Evolutionary conservation across 129 eudicot genomes (phyloP).

Genomic region (Apium graveolens): DNA sequence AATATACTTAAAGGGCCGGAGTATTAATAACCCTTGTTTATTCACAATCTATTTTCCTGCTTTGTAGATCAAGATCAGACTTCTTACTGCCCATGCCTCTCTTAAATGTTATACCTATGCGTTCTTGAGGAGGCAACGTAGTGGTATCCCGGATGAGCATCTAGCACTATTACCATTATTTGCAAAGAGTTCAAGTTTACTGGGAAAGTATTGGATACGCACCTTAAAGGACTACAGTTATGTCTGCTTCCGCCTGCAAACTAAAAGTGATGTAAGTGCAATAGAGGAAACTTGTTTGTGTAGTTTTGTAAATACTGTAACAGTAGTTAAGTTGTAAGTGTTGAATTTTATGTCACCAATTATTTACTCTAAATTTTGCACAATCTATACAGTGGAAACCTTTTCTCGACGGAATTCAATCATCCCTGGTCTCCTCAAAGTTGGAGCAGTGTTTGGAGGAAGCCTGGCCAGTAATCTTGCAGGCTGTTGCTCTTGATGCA

Average conservation of each 20-base stretch:
- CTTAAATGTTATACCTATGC: conserved; percentile 89
- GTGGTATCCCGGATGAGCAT: conserved; percentile 70
- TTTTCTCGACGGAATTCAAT: conserved; percentile 90
- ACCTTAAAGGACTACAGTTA: conserved; percentile 72
- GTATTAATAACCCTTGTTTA: not conserved
- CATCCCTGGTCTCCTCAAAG: conserved; percentile 60
- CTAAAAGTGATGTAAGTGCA: conserved; percentile 56
- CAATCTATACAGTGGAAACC: conserved; percentile 71
- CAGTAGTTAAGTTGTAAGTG: conserved; percentile 2
- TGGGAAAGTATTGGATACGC: conserved; percentile 77
- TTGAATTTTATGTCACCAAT: not conserved
- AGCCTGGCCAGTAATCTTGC: conserved; percentile 91
- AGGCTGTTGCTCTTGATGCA: conserved; percentile 89
- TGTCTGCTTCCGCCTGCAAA: conserved; percentile 53
- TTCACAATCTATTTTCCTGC: conserved; percentile 11
- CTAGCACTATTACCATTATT: conserved; percentile 74
- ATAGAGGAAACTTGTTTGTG: conserved; percentile 1
- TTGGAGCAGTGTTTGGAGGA: conserved; percentile 80
- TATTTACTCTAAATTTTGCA: not conserved
- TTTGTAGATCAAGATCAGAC: conserved; percentile 79
- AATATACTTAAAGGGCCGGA: not conserved
- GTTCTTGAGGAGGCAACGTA: conserved; percentile 61
- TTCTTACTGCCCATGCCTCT: conserved; percentile 89
- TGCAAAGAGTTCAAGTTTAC: conserved; percentile 56
- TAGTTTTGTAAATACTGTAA: not conserved